A percentile compares a stretch with the other conserved stretches of the same genome.
phyloP scores from a whole-genome alignment of 2,329 filamentous ascomycete species.

The Pyricularia pennisetigena region DNA sequence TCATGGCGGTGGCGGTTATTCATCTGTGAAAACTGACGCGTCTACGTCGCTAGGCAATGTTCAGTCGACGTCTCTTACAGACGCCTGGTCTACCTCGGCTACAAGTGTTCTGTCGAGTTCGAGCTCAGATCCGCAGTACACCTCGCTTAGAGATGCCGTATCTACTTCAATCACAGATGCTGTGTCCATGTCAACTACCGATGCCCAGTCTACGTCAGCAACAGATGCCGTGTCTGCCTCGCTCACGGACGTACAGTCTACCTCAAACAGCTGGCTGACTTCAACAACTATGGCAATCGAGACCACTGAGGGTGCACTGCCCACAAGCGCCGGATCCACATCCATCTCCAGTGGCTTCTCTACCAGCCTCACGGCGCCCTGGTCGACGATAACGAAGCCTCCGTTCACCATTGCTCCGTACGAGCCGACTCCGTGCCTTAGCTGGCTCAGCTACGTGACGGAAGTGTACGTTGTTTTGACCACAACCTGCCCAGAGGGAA shows the following conservation, averaged over 20 bases:
- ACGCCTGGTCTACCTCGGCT: not conserved
- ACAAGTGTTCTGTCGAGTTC: not conserved
- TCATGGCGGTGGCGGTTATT: not conserved
- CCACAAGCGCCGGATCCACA: not conserved
- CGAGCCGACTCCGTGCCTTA: constrained; percentile 8
- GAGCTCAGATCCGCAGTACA: not conserved
- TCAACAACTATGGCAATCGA: not conserved
- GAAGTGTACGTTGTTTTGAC: constrained; percentile 19
- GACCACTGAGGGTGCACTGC: not conserved
- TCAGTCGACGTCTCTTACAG: not conserved
- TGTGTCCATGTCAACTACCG: not conserved
- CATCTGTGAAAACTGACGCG: not conserved
- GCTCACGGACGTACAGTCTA: not conserved
- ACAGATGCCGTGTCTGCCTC: not conserved
- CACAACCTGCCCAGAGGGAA: constrained; percentile 16
- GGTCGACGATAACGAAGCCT: not conserved
- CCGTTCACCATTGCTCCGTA: not conserved
- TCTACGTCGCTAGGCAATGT: not conserved
- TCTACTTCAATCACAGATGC: not conserved
- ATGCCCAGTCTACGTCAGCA: not conserved
- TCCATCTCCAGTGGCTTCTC: not conserved
- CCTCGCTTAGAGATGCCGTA: not conserved
- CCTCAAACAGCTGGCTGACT: not conserved
- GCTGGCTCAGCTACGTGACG: constrained; percentile 21
- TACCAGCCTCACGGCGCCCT: not conserved